These are phyloP conservation scores for Penicillium lividum DNA, from an alignment of 495 filamentous ascomycete genomes.

Conservation along the genomic window DNA sequence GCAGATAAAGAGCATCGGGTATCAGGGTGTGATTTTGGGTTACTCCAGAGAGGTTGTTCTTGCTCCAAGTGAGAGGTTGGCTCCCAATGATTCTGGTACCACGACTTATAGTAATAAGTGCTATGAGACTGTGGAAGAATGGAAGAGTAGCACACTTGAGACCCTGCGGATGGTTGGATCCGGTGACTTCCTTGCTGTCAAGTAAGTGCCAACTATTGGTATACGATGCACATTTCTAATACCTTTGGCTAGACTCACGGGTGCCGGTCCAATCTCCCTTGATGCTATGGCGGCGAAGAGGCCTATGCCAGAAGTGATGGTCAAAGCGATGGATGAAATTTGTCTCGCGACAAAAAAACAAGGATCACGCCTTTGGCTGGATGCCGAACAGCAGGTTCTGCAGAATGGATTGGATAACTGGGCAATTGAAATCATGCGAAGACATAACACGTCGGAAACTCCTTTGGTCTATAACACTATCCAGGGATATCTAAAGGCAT, in stretches of 20 bases:
- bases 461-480: slow-evolving; percentile 44
- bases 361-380: slow-evolving; percentile 39
- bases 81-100: slow-evolving; percentile 15
- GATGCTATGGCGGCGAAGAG: slow-evolving; percentile 29
- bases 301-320: slow-evolving; percentile 27
- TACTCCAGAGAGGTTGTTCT: slow-evolving; percentile 77
- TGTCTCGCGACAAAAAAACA: slow-evolving; percentile 27
- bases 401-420: slow-evolving; percentile 38
- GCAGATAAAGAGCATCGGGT: slow-evolving; percentile 65
- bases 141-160: slow-evolving; percentile 68
- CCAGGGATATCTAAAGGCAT: slow-evolving; percentile 42
- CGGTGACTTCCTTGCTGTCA: slow-evolving; percentile 78
- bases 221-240: background rate
- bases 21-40: slow-evolving; percentile 75
- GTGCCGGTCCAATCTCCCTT: slow-evolving; percentile 33
- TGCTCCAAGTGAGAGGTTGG: slow-evolving; percentile 45
- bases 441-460: slow-evolving; percentile 28
- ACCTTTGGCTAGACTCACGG: slow-evolving; percentile 26
- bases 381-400: slow-evolving; percentile 41
- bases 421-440: slow-evolving; percentile 43
- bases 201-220: slow-evolving; percentile 42
- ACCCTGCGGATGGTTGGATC: slow-evolving; percentile 64
- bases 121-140: slow-evolving; percentile 59
- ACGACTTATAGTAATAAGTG: slow-evolving; percentile 23
- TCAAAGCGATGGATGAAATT: slow-evolving; percentile 36